phyloP scores from a whole-genome alignment of 345 rosid species.

The Rhodomyrtus tomentosa region DNA sequence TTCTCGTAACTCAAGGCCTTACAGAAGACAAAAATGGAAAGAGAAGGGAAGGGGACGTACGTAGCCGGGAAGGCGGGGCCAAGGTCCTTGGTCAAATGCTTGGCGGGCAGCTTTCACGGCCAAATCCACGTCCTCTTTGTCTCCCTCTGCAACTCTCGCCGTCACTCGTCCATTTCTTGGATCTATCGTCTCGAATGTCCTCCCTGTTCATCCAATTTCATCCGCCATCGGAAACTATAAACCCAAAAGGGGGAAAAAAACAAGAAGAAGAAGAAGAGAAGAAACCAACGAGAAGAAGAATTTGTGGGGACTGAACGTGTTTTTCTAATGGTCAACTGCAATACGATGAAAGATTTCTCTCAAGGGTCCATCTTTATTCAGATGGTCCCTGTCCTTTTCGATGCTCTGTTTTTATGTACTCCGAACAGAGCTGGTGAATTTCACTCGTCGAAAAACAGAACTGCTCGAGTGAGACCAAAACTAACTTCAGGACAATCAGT shows the following conservation, averaged over 20 bases:
- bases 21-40: too few relatives aligned
- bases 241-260: not conserved
- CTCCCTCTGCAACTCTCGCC: constrained; percentile 40
- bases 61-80: constrained; percentile 55
- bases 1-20: too few relatives aligned
- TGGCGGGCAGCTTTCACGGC: constrained; percentile 59
- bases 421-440: not conserved
- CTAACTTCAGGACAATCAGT: not conserved
- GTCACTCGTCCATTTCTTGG: constrained; percentile 41
- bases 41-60: constrained; percentile 17
- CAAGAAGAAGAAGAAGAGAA: not conserved
- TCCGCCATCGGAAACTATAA: not conserved
- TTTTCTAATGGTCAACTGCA: not conserved
- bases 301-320: not conserved
- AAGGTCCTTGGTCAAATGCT: constrained; percentile 59
- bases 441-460: not conserved
- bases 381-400: not conserved
- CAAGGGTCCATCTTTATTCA: not conserved
- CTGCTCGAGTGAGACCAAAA: not conserved
- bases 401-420: not conserved
- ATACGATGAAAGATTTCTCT: not conserved
- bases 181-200: constrained; percentile 46
- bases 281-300: not conserved
- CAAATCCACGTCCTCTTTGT: constrained; percentile 42
- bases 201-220: constrained; percentile 12